Conservation (phyloP, 306 rosid species). For the Sechiopsis laciniata region DNA sequence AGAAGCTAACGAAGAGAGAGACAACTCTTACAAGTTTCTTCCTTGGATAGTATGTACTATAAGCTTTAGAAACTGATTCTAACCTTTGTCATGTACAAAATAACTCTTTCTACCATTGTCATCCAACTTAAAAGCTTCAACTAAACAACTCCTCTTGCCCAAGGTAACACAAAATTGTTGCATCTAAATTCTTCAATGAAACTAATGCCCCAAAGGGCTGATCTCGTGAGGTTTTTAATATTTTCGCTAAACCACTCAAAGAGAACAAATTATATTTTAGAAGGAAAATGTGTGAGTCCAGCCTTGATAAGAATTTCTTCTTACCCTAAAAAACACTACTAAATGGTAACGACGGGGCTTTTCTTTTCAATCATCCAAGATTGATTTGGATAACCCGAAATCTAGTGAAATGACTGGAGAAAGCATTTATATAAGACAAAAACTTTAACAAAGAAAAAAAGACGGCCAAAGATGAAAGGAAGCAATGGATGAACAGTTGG, state of each 20-base stretch:
- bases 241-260: not conserved
- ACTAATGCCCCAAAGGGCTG: not conserved
- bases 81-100: not conserved
- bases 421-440: constrained; percentile 10
- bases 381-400: not conserved
- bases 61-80: not conserved
- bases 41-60: not conserved
- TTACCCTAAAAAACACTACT: constrained; percentile 4
- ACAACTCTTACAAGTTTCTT: not conserved
- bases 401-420: not conserved
- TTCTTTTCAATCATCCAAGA: constrained; percentile 4
- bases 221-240: not conserved
- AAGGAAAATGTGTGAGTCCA: not conserved
- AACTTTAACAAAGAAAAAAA: not conserved
- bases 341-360: too few species aligned
- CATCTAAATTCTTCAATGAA: not conserved
- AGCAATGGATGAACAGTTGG: too few species aligned
- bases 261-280: not conserved
- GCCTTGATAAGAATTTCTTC: not conserved
- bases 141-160: constrained; percentile 2
- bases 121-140: not conserved
- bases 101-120: not conserved
- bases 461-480: too few species aligned
- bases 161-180: not conserved
- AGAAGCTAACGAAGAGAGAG: not conserved